phyloP scores from a whole-genome alignment of 106 monocot species.

The Dendrobium officinale region DNA sequence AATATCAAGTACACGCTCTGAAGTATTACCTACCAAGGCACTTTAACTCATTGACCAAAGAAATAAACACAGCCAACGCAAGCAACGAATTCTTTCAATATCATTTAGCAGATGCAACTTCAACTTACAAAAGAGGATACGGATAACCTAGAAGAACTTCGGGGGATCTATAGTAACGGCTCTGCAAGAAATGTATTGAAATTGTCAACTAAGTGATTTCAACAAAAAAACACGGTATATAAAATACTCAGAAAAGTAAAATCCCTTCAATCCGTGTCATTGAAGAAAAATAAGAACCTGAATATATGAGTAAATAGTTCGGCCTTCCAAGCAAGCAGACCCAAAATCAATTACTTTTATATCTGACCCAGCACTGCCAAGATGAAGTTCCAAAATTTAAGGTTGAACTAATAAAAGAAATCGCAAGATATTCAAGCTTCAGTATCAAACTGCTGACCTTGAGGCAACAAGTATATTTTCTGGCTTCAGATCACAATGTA shows the following conservation, averaged over 20 bases:
- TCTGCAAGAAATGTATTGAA: slow-evolving; percentile 39
- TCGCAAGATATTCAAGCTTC: slow-evolving; percentile 1
- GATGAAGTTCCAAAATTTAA: slow-evolving; percentile 5
- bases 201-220: neutral
- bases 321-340: slow-evolving; percentile 84
- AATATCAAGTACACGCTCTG: neutral
- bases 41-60: neutral
- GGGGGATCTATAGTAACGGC: slow-evolving; percentile 96
- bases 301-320: slow-evolving; percentile 92
- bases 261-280: neutral
- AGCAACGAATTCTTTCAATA: neutral
- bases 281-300: slow-evolving; percentile 42
- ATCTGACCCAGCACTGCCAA: slow-evolving; percentile 57
- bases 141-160: slow-evolving; percentile 93
- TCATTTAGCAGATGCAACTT: neutral
- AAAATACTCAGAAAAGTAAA: neutral
- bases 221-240: neutral
- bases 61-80: neutral
- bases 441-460: slow-evolving; percentile 34
- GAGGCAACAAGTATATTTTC: slow-evolving; percentile 88
- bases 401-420: slow-evolving; percentile 10
- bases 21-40: neutral
- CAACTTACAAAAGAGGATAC: slow-evolving; percentile 61
- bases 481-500: slow-evolving; percentile 99
- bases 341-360: slow-evolving; percentile 99